A percentile compares a stretch with the other conserved stretches of the same genome.
These are phyloP conservation scores for Boletus fagicola DNA, from an alignment of 768 basidiomycete genomes.

Conservation along the genomic window DNA sequence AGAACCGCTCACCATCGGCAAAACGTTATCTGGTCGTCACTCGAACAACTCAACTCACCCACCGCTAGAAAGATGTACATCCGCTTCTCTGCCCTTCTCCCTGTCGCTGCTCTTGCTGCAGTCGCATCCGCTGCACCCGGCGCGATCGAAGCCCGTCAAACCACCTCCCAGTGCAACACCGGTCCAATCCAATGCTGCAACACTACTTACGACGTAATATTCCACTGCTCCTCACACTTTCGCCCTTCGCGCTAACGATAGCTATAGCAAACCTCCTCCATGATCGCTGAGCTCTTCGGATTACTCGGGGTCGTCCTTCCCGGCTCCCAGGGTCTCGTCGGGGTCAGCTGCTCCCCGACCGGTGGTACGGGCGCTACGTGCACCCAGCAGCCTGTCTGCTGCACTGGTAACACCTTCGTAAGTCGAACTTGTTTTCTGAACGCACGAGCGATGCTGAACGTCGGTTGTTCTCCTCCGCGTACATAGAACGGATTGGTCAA, in stretches of 20 bases:
- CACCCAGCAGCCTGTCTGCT: conserved; percentile 18
- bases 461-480: not conserved
- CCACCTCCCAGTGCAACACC: too few relatives aligned
- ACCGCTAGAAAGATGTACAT: too few relatives aligned
- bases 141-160: too few relatives aligned
- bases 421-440: not conserved
- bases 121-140: too few relatives aligned
- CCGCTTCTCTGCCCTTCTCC: too few relatives aligned
- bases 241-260: too few relatives aligned
- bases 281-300: not conserved
- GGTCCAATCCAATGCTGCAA: too few relatives aligned
- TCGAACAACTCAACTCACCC: too few relatives aligned
- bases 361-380: conserved; percentile 8
- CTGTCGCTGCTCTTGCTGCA: too few relatives aligned
- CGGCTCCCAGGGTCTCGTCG: not conserved
- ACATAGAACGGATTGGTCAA: conserved; percentile 10
- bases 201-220: too few relatives aligned
- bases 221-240: too few relatives aligned
- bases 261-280: too few relatives aligned
- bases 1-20: not conserved
- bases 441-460: not conserved
- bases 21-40: not conserved
- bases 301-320: conserved; percentile 1
- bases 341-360: conserved; percentile 2
- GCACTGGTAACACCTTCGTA: conserved; percentile 12